Evolutionary conservation across 257 asterid genomes (phyloP), one percentile per base, ranked within the genome.

Genomic region (Osmanthus fragrans): DNA sequence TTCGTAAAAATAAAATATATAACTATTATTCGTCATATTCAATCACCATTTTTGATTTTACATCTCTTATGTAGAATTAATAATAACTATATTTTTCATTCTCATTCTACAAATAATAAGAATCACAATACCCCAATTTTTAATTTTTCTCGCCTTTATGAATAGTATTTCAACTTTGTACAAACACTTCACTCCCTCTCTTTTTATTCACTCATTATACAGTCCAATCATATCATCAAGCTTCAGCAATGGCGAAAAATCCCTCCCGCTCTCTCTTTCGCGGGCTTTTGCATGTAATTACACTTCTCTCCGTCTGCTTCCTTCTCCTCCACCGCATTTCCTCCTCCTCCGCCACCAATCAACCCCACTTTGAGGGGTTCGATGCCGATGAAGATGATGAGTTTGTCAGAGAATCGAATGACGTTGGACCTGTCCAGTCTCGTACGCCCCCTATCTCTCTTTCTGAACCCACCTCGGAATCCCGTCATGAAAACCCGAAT

Each of bases 381-480:
- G 98, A 94, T 37, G 97, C 92, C 77, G 98, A 93, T 10, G 97
- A 93, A 32, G 87, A 79, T 66, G 95, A 89, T 12, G 96, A 87
- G 47, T 78, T 75, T 16, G 37, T 77, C 73, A 15, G 56, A 74
- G 85, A 88, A 12, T 2, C 32, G 56, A 83, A 80, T 15, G 89
- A 83, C 58, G 21, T 78, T 54, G 79, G 60, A 3, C 80, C 79
- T 23, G 34, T 58, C 40, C 88, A 84, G 68, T 81, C 86, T 40
- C 47, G 89, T 5, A 90, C 97, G 73, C 91, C 87, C 5, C 82
- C 88, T 15, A 88, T 84, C 73, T 86, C 90, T 39, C 94, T 87
- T 51, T 91, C 88, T 79, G 87, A 83, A 75, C 81, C 75, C 72
- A 76, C 81, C 47, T 84, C 85, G 21, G 92, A 87, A 79, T 86